A percentile compares a stretch with the other conserved stretches of the same genome.
Evolutionary conservation across 1,284 basidiomycete species (phyloP).

Genomic region (Ustanciosporium gigantosporum): DNA sequence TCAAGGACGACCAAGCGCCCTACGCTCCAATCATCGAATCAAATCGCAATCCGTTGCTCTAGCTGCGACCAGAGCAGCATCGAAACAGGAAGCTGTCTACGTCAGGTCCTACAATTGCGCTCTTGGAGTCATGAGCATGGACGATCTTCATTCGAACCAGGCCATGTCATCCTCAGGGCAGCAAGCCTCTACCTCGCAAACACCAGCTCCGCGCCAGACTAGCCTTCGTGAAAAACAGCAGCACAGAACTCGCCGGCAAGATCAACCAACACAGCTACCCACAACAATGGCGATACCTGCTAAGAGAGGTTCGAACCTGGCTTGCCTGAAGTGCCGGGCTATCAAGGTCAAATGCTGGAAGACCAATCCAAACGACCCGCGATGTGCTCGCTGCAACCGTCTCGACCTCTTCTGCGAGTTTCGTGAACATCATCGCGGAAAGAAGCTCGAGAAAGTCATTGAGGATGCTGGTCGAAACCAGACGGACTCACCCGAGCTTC

Average conservation of each 20-base stretch:
- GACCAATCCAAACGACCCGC: slow-evolving; percentile 25
- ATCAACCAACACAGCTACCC: too few species aligned
- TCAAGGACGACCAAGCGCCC: too few species aligned
- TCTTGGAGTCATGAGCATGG: not conserved
- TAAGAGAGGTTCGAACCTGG: slow-evolving; percentile 35
- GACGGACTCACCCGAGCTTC: slow-evolving; percentile 12
- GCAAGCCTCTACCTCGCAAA: too few species aligned
- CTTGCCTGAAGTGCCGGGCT: slow-evolving; percentile 37
- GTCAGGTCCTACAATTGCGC: too few species aligned
- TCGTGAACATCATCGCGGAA: slow-evolving; percentile 36
- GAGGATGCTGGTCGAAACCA: slow-evolving; percentile 23
- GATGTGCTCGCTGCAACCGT: slow-evolving; percentile 29
- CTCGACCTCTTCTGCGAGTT: slow-evolving; percentile 38
- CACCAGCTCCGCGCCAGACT: not conserved
- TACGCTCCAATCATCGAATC: too few species aligned
- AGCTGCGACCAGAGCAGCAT: too few species aligned
- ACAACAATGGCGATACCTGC: too few species aligned
- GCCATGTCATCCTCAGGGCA: too few species aligned
- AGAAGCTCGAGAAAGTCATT: slow-evolving; percentile 35
- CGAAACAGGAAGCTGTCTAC: too few species aligned
- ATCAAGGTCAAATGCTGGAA: slow-evolving; percentile 43
- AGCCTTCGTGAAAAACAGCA: not conserved
- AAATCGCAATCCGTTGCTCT: too few species aligned
- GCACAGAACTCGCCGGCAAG: not conserved
- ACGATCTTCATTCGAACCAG: too few species aligned